Evolutionary conservation across 1,139 yeast genomes (phyloP), one percentile per base, ranked within the genome.

Genomic region (Sugiyamaella pinicola): DNA sequence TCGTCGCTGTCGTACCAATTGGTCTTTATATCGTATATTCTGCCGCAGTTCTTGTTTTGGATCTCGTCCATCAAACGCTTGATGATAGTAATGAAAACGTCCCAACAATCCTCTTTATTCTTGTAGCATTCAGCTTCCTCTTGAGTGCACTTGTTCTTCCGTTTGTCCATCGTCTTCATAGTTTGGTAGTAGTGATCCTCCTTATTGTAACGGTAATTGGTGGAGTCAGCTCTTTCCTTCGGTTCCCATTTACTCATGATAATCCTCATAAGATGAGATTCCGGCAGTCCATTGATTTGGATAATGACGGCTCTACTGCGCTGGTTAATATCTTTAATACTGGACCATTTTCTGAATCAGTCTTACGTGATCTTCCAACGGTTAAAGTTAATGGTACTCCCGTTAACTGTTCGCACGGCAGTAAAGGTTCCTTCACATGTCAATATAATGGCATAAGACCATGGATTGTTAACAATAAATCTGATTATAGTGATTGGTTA

Each of bases 221-320:
- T 0, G 69, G 77, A 0, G 58, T 74, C 2, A 58, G 68, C 3
- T 68, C 82, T 2, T 61, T 75, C 9, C 58, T 71, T 13, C 65
- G 72, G 21, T 69, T 72, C 9, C 85, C 96, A 9, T 86, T 84
- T 64, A 78, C 82, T 29, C 72, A 74, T 37, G 66, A 69, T 2
- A 76, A 81, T 37, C 96, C 96, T 8, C 69, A 87, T 67, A 88
- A 87, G 64, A 73, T 87, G 51, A 74, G 91, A 59, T 85, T 85
- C 62, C 68, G 82, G 31, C 90, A 89, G 66, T 69, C 73, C 1
- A 73, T 84, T 50, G 77, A 83, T 59, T 69, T 83, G 54, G 69
- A 67, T 44, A 47, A 44, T 1, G 64, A 52, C 19, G 67, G 26
- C 55, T 68, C 29, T 56, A 69, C 82, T 34, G 45, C 50, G 2